Base-by-base conservation (phyloP, 176 grass and related monocot genomes). In the Aegilops umbellulata region DNA sequence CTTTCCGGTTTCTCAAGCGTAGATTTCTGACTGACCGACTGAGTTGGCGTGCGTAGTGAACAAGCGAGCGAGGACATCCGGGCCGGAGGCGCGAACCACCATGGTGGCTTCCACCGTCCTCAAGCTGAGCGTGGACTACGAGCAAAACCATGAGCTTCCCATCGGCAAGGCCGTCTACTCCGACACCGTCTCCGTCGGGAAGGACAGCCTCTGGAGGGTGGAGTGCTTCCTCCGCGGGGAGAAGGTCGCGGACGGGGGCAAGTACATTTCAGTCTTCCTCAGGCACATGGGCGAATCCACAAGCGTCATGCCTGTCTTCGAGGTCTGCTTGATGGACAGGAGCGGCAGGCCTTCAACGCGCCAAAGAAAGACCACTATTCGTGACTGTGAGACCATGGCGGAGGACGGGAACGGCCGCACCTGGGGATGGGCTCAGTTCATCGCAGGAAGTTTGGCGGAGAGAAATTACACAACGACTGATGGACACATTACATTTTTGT, bases 291-390 rank as follows among this genome's bases (percentile, higher is more conserved):
- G 31, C 22, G 5, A 65, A 26, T 32, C 89, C 24, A 26, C 10
- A 2, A 74, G 75, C 14, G 60, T 91, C 27, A 32, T n/a, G 7
- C 76, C 14, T 4, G 39, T 80, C 39, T 91, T 88, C 67, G 25
- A 66, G 0, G 57, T 53, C 2, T 83, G 70, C 29, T 2, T 80
- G 57, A 9, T 82, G 1, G 26, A 27, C 3, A 76, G 39, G 3
- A 67, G 62, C 3, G 68, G 86, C 5, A 44, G 42, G 42, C 42
- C 42, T 10, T 44, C 42, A 44, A 44, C 3, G 42, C 42, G 42
- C 42, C 42, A 44, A 13, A 44, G 42, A 44, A 44, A 44, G 42
- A 44, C 42, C 42, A 44, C 42, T 44, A 10, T 44, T 44, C 42
- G 42, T 44, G 42, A 44, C 42, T 44, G 42, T 11, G 42, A 44